phyloP scores from a whole-genome alignment of 495 filamentous ascomycete genomes.

The Cairneyella variabilis region DNA sequence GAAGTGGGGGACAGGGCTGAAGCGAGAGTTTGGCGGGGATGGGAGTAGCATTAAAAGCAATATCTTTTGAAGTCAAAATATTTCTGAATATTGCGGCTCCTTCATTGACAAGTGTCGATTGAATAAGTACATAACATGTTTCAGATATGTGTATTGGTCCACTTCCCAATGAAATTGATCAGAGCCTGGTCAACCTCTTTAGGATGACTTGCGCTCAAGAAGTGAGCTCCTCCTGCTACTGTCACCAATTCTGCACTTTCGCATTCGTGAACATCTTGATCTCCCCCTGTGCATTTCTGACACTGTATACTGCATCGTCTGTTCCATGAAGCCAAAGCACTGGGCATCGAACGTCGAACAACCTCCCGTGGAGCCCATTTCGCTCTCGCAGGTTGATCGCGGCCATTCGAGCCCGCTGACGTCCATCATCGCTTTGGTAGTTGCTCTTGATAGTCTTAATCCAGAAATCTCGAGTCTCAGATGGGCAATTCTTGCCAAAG shows the following conservation, averaged over 20 bases:
- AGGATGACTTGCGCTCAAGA: constrained; percentile 51
- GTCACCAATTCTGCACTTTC: constrained; percentile 40
- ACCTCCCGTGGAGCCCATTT: constrained; percentile 49
- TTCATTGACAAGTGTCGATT: too few relatives aligned
- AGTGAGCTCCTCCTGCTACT: constrained; percentile 52
- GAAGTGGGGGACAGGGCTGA: too few relatives aligned
- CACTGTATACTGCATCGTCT: constrained; percentile 47
- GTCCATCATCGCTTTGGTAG: constrained; percentile 58
- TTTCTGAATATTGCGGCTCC: too few relatives aligned
- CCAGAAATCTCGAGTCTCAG: constrained; percentile 47
- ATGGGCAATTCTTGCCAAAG: constrained; percentile 43
- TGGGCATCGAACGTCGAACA: constrained; percentile 54
- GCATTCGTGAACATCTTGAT: constrained; percentile 54
- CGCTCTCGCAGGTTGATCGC: constrained; percentile 53
- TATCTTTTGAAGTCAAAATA: too few relatives aligned
- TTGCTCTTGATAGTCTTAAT: constrained; percentile 44
- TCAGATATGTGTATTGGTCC: constrained; percentile 21
- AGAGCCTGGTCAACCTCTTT: constrained; percentile 49
- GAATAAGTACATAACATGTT: too few relatives aligned
- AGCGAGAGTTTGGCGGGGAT: too few relatives aligned
- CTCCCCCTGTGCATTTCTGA: constrained; percentile 48
- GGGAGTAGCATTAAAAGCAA: too few relatives aligned
- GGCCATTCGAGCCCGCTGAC: constrained; percentile 50
- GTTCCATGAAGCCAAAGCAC: constrained; percentile 62
- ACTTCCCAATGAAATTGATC: constrained; percentile 47